phyloP scores from a whole-genome alignment of 345 rosid genomes.

The Cardamine chenopodiifolia region DNA sequence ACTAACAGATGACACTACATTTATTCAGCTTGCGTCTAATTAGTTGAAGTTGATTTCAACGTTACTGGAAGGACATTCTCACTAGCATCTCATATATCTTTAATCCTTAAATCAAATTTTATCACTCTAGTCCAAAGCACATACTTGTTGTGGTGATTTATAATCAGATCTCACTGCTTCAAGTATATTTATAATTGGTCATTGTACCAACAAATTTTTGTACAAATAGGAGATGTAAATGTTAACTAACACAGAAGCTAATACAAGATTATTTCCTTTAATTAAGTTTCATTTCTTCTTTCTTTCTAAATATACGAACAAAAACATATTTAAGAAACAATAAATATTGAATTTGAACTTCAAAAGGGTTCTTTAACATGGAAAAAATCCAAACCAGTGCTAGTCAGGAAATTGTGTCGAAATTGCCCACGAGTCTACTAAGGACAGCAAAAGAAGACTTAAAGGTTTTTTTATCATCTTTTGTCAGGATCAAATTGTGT shows the following conservation, averaged over 20 bases:
- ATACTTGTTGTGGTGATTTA: no score
- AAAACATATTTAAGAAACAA: background rate
- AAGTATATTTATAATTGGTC: no score
- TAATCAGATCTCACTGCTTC: no score
- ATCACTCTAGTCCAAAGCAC: no score
- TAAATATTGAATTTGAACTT: background rate
- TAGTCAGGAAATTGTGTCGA: background rate
- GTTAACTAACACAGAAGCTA: background rate
- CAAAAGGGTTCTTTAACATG: background rate
- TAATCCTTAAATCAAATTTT: no score
- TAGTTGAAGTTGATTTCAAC: no score
- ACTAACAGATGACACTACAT: no score
- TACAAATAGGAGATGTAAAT: conserved; percentile 4
- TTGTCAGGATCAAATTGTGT: background rate
- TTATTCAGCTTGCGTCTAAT: no score
- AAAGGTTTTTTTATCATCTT: background rate
- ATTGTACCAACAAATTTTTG: conserved; percentile 34
- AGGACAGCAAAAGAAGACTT: background rate
- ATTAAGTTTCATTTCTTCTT: background rate
- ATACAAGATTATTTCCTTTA: background rate
- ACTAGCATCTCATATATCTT: no score
- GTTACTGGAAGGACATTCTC: no score
- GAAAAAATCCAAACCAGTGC: no score
- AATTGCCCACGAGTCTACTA: background rate
- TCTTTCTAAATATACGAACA: background rate